These are phyloP conservation scores for Penicillium italicum DNA, from an alignment of 2,329 filamentous ascomycete species.

Conservation along the genomic window DNA sequence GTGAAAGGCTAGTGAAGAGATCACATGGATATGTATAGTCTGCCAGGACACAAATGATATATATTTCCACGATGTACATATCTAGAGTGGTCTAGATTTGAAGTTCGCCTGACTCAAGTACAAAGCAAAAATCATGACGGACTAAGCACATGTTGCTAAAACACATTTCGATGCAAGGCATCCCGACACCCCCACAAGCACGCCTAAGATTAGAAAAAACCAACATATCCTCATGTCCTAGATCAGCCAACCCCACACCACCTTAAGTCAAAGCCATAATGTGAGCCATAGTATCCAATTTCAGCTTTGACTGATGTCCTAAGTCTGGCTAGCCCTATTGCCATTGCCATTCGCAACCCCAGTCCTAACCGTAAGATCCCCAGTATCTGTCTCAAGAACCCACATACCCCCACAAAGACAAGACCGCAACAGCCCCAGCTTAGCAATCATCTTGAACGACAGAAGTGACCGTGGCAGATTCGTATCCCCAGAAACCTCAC, in stretches of 20 bases:
- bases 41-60: background rate
- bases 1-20: background rate
- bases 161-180: background rate
- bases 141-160: background rate
- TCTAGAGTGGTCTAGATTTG: background rate
- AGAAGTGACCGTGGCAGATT: conserved; percentile 35
- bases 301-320: background rate
- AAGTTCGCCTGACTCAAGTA: background rate
- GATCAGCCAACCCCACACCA: background rate
- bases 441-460: conserved; percentile 38
- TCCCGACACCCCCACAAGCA: background rate
- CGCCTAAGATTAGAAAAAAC: background rate
- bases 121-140: background rate
- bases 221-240: background rate
- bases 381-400: conserved; percentile 31
- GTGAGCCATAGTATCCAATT: background rate
- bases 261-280: background rate
- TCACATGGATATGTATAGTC: background rate
- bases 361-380: background rate
- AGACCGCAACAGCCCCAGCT: conserved; percentile 35
- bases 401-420: conserved; percentile 44
- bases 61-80: background rate
- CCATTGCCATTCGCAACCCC: background rate
- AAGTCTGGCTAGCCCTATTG: background rate
- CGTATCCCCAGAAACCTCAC: conserved; percentile 63